Evolutionary conservation across 306 rosid species (phyloP).

Genomic region (Mimosa bimucronata): DNA sequence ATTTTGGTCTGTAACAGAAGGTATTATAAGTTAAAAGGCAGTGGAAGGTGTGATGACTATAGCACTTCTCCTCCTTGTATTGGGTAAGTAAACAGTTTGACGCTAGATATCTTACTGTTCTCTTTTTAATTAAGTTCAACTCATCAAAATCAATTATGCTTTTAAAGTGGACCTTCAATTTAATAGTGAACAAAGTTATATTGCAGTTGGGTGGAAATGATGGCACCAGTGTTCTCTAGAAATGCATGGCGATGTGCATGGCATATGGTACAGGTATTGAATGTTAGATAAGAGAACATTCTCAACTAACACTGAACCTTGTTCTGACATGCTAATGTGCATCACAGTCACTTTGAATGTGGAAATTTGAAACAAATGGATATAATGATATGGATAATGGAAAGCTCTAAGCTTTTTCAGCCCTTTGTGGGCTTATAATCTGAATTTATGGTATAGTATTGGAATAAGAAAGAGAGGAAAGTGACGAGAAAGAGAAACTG

Average conservation of each 20-base stretch:
- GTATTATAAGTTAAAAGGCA: slow-evolving; percentile 73
- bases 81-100: slow-evolving; percentile 59
- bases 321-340: background rate
- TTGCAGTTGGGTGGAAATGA: slow-evolving; percentile 97
- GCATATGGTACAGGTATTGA: slow-evolving; percentile 86
- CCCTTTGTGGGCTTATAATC: slow-evolving; percentile 13
- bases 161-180: slow-evolving; percentile 26
- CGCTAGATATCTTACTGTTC: slow-evolving; percentile 26
- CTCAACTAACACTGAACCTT: slow-evolving; percentile 18
- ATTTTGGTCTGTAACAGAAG: slow-evolving; percentile 59
- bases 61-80: slow-evolving; percentile 85
- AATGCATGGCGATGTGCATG: slow-evolving; percentile 85
- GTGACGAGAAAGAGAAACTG: background rate
- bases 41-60: slow-evolving; percentile 67
- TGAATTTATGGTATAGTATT: background rate
- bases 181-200: slow-evolving; percentile 34
- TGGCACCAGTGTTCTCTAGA: slow-evolving; percentile 94
- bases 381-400: background rate
- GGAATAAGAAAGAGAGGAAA: background rate
- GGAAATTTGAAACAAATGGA: background rate
- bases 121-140: slow-evolving; percentile 12
- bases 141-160: slow-evolving; percentile 7
- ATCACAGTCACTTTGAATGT: background rate
- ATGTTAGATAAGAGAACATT: background rate
- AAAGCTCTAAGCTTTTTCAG: background rate